phyloP scores from a whole-genome alignment of 495 filamentous ascomycete genomes.

The Durotheca rogersii region DNA sequence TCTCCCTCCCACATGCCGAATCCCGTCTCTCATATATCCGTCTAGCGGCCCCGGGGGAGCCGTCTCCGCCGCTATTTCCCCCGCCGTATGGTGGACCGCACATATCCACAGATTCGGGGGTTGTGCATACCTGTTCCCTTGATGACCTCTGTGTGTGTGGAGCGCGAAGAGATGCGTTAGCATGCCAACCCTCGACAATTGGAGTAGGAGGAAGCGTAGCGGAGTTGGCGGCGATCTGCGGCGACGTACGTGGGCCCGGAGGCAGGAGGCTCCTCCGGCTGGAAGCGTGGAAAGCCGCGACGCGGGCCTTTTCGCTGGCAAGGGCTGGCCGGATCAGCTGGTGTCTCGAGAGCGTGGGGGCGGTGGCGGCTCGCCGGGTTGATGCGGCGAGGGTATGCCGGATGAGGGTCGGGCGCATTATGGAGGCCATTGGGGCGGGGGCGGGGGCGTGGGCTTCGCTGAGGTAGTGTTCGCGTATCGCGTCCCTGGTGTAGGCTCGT shows the following conservation, averaged over 20 bases:
- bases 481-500: neutral
- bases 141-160: conserved; percentile 62
- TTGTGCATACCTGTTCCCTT: conserved; percentile 70
- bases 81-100: neutral
- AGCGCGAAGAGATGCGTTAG: conserved; percentile 35
- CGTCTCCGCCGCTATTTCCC: neutral
- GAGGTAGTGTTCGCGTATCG: neutral
- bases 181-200: too few species aligned
- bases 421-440: conserved; percentile 50
- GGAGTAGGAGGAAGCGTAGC: conserved; percentile 29
- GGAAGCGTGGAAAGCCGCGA: conserved; percentile 73
- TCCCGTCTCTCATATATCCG: too few species aligned
- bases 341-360: conserved; percentile 30
- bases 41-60: too few species aligned
- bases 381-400: conserved; percentile 47
- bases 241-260: conserved; percentile 64
- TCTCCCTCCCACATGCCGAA: neutral
- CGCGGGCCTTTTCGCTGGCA: conserved; percentile 39
- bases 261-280: conserved; percentile 67
- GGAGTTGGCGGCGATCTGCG: neutral
- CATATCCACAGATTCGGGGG: neutral
- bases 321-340: conserved; percentile 36
- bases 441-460: neutral
- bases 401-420: conserved; percentile 55
- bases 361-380: conserved; percentile 35